Conservation (phyloP, 2,329 filamentous ascomycete species). For the Fusarium drepaniforme region DNA sequence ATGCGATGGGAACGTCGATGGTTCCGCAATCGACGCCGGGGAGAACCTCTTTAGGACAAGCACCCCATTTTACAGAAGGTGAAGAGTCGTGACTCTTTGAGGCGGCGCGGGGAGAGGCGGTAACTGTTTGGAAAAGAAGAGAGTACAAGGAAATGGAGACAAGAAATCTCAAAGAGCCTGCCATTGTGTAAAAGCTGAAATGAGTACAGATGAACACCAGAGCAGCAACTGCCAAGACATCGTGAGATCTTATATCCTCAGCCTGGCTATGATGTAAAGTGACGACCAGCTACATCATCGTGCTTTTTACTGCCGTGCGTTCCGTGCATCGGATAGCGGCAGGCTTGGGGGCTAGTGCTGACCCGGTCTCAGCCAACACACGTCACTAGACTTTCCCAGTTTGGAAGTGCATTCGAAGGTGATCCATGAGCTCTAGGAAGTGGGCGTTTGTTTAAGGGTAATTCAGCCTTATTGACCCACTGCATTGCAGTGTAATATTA, state of each 20-base stretch:
- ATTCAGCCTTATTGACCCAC: not conserved
- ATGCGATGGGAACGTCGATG: slow-evolving; percentile 33
- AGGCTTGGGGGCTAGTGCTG: slow-evolving; percentile 1
- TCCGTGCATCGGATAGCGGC: slow-evolving; percentile 5
- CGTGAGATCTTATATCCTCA: slow-evolving; percentile 11
- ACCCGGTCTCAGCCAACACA: not conserved
- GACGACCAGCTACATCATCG: slow-evolving; percentile 7
- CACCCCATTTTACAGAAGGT: slow-evolving; percentile 14
- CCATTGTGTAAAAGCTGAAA: not conserved
- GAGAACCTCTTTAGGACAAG: slow-evolving; percentile 17
- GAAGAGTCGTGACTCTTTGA: not conserved
- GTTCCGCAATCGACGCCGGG: slow-evolving; percentile 33
- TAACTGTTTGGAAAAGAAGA: not conserved
- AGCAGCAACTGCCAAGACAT: not conserved
- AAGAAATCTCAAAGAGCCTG: not conserved
- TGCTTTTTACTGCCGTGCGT: slow-evolving; percentile 4
- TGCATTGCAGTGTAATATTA: not conserved
- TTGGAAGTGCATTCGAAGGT: not conserved
- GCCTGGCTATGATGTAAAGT: slow-evolving; percentile 1
- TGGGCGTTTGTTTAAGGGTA: not conserved
- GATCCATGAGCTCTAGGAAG: not conserved
- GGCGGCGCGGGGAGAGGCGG: not conserved
- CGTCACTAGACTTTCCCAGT: not conserved
- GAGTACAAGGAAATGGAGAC: not conserved
- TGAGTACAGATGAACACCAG: not conserved